Base-by-base conservation (phyloP, 192 early-diverging fungal species). In the Phycomyces nitens region DNA sequence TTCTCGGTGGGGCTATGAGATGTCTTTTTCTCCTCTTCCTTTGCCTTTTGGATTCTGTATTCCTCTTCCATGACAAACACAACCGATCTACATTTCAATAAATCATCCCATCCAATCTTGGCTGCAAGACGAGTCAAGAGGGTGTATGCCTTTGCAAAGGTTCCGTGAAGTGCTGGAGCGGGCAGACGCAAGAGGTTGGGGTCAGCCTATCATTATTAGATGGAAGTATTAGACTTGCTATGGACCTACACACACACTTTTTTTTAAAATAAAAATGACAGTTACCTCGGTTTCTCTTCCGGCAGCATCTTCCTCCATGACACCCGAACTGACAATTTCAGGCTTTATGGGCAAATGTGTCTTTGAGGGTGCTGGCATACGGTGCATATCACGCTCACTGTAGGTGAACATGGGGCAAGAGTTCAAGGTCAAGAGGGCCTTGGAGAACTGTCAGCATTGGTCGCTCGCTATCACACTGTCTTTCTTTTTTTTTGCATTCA, bases 51-150 rank as follows among this genome's bases (percentile, higher is more conserved):
- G 67, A 82, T 82, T 66, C 75, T 75, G 69, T 99, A 99, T 72
- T 99, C 97, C 62, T 98, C 97, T 53, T 99, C 97, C 97, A 99
- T 99, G 6, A 99, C 96, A 82, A 99, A 99, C 9, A 94, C 96
- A 49, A 76, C 69, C 16, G 93, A 94, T 63, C 96, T 84, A 51
- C 86, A 87, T 54, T 81, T 77, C 51, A 99, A 82, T 50, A 99
- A 77, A 68, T 96, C 94, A 60, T 99, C 96, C 97, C 97, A 99
- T 14, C 97, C 97, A 64, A 93, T 86, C 34, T 88, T 86, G 43
- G 82, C 73, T 20, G 90, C 90, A 16, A 99, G 84, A 39, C 77
- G 76, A 27, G 94, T 86, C 64, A 99, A 76, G 12, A 96, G 77
- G 39, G 72, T 71, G 74, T 99, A 99, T 0, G 96, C 97, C 38